phyloP scores from a whole-genome alignment of 176 grass and related monocot genomes.

The Hordeum marinum region DNA sequence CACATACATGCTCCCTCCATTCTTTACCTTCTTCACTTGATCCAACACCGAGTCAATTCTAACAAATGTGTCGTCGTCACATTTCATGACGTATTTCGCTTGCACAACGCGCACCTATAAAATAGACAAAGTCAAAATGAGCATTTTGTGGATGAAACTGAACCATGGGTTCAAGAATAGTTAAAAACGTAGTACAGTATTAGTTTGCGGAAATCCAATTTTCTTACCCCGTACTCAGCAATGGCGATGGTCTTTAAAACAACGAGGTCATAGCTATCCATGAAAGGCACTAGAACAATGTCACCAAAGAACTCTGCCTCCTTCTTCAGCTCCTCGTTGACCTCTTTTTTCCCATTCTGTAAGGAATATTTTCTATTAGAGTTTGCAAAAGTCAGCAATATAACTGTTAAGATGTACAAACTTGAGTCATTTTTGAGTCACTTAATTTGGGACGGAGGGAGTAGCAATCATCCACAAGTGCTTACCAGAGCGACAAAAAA shows the following conservation, averaged over 20 bases:
- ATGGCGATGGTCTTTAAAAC: conserved; percentile 84
- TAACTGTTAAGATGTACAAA: neutral
- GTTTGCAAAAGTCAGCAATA: neutral
- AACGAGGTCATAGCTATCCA: conserved; percentile 75
- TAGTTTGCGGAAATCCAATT: neutral
- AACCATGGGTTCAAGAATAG: neutral
- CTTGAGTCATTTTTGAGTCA: no score
- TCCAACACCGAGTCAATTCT: conserved; percentile 64
- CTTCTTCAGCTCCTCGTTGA: conserved; percentile 54
- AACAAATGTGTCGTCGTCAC: conserved; percentile 80
- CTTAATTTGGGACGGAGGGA: no score
- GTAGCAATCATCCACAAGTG: neutral
- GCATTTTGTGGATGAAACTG: neutral
- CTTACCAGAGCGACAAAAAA: conserved; percentile 77
- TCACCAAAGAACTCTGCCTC: conserved; percentile 71
- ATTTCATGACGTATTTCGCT: conserved; percentile 89
- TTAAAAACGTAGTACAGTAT: neutral
- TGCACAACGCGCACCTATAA: conserved; percentile 53
- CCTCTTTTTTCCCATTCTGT: conserved; percentile 61
- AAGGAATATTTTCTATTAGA: neutral
- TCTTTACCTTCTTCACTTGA: conserved; percentile 59
- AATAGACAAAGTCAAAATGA: conserved; percentile 14
- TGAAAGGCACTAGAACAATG: conserved; percentile 69
- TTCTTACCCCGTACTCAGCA: conserved; percentile 62
- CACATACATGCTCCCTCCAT: conserved; percentile 55